Conservation (phyloP, 176 grass and related monocot species). For the Carex kokanica region DNA sequence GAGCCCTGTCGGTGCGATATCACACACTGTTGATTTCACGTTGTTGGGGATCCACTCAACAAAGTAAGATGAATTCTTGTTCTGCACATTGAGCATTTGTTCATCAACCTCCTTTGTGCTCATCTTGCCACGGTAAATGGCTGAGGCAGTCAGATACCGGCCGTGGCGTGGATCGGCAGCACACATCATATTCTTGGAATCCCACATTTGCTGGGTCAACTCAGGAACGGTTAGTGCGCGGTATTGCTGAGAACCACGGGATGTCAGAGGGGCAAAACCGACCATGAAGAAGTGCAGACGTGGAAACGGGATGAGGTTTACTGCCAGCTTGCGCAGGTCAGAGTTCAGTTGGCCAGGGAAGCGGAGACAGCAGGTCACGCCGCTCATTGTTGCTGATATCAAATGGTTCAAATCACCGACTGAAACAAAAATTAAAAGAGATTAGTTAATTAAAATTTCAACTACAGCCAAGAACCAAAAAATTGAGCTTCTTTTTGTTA, state of each 20-base stretch:
- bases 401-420: conserved; percentile 57
- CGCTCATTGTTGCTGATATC: conserved; percentile 56
- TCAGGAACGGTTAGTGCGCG: conserved; percentile 37
- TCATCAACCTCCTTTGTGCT: conserved; percentile 72
- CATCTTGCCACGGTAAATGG: conserved; percentile 71
- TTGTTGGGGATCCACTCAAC: conserved; percentile 77
- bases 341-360: conserved; percentile 54
- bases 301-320: conserved; percentile 54
- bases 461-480: neutral
- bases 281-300: conserved; percentile 80
- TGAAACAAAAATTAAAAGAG: conserved; percentile 7
- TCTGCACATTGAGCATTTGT: conserved; percentile 71
- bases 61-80: conserved; percentile 65
- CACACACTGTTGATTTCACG: conserved; percentile 59
- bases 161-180: conserved; percentile 52
- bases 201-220: conserved; percentile 53
- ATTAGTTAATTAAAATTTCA: neutral
- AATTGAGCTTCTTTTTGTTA: no score
- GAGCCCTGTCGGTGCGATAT: conserved; percentile 43
- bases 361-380: conserved; percentile 48
- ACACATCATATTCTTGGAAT: conserved; percentile 53
- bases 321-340: conserved; percentile 55
- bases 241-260: conserved; percentile 48
- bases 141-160: conserved; percentile 53
- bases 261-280: conserved; percentile 77